Evolutionary conservation across 345 rosid genomes (phyloP).

Genomic region (Eucalyptus cloeziana): DNA sequence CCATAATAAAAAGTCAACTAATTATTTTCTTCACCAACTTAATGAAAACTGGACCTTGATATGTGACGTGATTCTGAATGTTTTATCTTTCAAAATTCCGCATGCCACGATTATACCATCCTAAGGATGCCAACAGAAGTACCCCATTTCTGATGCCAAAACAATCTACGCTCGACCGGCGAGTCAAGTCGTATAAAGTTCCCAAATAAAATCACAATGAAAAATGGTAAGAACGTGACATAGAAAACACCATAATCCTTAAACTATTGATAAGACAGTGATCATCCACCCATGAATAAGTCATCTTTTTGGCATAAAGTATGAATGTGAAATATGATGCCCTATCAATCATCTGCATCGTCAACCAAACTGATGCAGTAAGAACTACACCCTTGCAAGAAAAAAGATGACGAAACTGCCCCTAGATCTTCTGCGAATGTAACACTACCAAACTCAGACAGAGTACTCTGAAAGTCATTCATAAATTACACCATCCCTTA

Average conservation of each 20-base stretch:
- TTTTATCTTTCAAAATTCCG: not conserved
- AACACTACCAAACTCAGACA: not conserved
- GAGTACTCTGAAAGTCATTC: not conserved
- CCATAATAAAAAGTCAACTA: not conserved
- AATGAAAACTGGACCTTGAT: not conserved
- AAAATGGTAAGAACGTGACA: not conserved
- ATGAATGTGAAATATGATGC: not conserved
- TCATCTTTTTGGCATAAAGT: not conserved
- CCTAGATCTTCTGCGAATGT: not conserved
- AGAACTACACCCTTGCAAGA: not conserved
- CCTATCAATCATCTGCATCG: not conserved
- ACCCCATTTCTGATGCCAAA: not conserved
- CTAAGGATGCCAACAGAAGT: not conserved
- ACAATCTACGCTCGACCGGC: not conserved
- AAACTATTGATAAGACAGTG: not conserved
- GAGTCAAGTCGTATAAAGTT: not conserved
- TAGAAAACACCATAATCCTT: not conserved
- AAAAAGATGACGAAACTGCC: not conserved
- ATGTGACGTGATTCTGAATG: not conserved
- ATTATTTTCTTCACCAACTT: not conserved
- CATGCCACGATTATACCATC: not conserved
- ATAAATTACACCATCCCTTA: not conserved
- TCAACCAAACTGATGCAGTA: not conserved
- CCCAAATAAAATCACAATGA: not conserved
- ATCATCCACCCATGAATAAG: not conserved